Conservation (phyloP, 2,329 filamentous ascomycete species). For the Rachicladosporium sp. region DNA sequence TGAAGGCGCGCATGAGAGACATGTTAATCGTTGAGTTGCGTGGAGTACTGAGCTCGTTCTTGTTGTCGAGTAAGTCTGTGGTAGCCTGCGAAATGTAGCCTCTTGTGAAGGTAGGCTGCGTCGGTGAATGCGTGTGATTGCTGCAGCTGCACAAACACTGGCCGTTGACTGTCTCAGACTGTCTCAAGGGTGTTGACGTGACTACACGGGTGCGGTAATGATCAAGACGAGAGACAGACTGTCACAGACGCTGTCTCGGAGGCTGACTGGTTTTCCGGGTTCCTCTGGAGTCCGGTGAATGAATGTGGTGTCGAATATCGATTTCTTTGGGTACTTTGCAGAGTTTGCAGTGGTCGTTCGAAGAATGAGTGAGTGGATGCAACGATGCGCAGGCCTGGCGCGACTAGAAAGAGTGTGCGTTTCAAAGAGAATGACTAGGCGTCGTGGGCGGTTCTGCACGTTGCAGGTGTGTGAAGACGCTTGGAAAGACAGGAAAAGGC, state of each 20-base stretch:
- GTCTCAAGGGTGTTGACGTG: conserved; percentile 6
- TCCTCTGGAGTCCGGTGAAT: conserved; percentile 1
- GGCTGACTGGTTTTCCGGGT: conserved; percentile 1
- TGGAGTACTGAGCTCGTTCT: conserved; percentile 1
- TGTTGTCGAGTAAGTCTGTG: background rate
- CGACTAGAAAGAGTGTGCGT: background rate
- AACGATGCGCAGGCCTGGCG: background rate
- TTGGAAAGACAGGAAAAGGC: conserved; percentile 2
- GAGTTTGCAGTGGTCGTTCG: conserved; percentile 1
- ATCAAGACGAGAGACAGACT: conserved; percentile 4
- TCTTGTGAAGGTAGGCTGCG: background rate
- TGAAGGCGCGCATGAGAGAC: conserved; percentile 61
- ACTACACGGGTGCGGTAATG: background rate
- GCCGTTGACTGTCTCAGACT: background rate
- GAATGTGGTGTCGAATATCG: conserved; percentile 3
- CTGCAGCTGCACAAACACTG: background rate
- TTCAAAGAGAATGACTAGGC: conserved; percentile 4
- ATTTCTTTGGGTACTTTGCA: background rate
- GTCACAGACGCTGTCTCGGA: conserved; percentile 5
- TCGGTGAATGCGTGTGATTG: conserved; percentile 1
- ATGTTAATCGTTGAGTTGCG: conserved; percentile 21
- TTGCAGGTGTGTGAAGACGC: conserved; percentile 7
- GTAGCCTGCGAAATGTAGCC: no score
- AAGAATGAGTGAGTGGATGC: conserved; percentile 3
- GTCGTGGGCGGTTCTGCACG: conserved; percentile 7